phyloP scores from a whole-genome alignment of 805 yeast species.

The Zygoascus tannicola region DNA sequence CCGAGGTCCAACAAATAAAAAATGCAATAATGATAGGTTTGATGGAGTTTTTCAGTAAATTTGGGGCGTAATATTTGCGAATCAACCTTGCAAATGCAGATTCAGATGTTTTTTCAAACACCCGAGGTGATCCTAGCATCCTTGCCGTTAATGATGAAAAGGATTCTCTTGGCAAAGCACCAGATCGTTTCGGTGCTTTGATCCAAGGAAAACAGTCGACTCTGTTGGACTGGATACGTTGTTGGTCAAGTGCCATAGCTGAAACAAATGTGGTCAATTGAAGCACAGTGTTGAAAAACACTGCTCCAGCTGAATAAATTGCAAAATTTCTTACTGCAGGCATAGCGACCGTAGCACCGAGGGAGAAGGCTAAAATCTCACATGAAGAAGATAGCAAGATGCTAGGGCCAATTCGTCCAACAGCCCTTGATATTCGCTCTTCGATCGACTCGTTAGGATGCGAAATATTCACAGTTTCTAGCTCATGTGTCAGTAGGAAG shows the following conservation, averaged over 20 bases:
- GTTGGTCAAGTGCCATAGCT: conserved; percentile 57
- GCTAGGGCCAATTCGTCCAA: conserved; percentile 78
- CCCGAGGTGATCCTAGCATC: conserved; percentile 13
- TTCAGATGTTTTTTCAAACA: conserved; percentile 20
- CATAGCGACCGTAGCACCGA: conserved; percentile 80
- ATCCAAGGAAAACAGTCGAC: conserved; percentile 57
- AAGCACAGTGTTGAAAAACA: conserved; percentile 60
- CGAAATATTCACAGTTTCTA: conserved; percentile 43
- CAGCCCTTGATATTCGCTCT: conserved; percentile 51
- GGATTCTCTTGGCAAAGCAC: conserved; percentile 6
- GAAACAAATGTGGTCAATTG: conserved; percentile 80
- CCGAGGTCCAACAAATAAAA: conserved; percentile 55
- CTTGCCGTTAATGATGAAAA: conserved; percentile 15
- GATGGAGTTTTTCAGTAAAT: conserved; percentile 40
- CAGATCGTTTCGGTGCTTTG: conserved; percentile 16
- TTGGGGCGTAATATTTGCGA: conserved; percentile 47
- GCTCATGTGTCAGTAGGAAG: conserved; percentile 74
- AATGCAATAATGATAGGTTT: conserved; percentile 41
- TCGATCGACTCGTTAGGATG: conserved; percentile 43
- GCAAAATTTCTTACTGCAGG: conserved; percentile 96
- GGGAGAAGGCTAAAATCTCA: conserved; percentile 67
- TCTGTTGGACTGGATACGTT: conserved; percentile 47
- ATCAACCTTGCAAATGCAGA: conserved; percentile 36
- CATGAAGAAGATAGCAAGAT: conserved; percentile 67
- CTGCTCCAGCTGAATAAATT: conserved; percentile 78